phyloP scores from a whole-genome alignment of 2,329 filamentous ascomycete genomes.

The Aphanoascus verrucosus region DNA sequence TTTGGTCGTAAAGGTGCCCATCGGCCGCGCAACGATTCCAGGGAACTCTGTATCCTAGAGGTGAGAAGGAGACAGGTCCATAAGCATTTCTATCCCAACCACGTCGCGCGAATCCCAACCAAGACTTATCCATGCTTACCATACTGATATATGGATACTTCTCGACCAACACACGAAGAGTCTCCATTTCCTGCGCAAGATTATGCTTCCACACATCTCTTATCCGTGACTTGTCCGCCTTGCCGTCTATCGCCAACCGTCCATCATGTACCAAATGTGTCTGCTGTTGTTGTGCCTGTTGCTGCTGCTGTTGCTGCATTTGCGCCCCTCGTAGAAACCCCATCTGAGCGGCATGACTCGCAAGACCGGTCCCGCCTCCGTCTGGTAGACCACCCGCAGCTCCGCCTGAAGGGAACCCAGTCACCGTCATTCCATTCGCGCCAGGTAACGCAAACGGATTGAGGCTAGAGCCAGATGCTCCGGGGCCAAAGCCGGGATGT shows the following conservation, averaged over 20 bases:
- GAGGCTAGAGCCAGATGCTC: slow-evolving; percentile 54
- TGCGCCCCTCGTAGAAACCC: slow-evolving; percentile 67
- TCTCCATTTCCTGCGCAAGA: slow-evolving; percentile 77
- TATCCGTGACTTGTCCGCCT: slow-evolving; percentile 65
- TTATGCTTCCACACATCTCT: slow-evolving; percentile 94
- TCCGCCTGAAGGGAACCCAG: slow-evolving; percentile 45
- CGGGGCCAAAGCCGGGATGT: slow-evolving; percentile 57
- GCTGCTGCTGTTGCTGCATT: slow-evolving; percentile 49
- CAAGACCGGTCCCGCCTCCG: slow-evolving; percentile 57
- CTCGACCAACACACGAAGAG: slow-evolving; percentile 70
- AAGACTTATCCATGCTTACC: slow-evolving; percentile 48
- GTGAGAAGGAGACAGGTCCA: slow-evolving; percentile 1
- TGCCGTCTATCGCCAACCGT: slow-evolving; percentile 45
- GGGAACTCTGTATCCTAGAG: slow-evolving; percentile 90
- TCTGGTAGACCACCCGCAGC: slow-evolving; percentile 39
- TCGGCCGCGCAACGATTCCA: slow-evolving; percentile 90
- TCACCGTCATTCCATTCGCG: slow-evolving; percentile 48
- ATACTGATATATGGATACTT: slow-evolving; percentile 95
- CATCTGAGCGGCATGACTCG: slow-evolving; percentile 77
- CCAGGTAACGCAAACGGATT: slow-evolving; percentile 52
- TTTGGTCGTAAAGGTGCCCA: slow-evolving; percentile 88
- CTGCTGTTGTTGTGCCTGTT: slow-evolving; percentile 42
- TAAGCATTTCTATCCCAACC: slow-evolving; percentile 15
- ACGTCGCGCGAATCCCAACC: background rate
- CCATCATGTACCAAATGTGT: slow-evolving; percentile 38